A percentile compares a stretch with the other conserved stretches of the same genome.
These are phyloP conservation scores for Brassica carinata DNA, from an alignment of 345 rosid species.

Conservation along the genomic window DNA sequence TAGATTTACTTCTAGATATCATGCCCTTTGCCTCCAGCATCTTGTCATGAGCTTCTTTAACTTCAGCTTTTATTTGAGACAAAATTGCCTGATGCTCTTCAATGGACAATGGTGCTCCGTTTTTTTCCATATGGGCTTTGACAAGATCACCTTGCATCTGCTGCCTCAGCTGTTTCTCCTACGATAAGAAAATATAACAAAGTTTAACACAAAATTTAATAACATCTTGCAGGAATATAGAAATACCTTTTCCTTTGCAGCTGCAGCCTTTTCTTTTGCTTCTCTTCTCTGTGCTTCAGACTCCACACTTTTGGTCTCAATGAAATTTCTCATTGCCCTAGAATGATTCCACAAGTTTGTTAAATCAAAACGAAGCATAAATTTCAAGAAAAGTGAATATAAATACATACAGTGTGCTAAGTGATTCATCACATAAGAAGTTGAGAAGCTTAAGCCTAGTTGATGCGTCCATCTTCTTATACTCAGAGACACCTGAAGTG, in stretches of 20 bases:
- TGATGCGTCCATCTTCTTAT: constrained; percentile 39
- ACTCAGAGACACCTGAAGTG: constrained; percentile 40
- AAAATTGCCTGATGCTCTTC: constrained; percentile 60
- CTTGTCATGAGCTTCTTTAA: constrained; percentile 61
- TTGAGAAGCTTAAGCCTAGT: constrained; percentile 50
- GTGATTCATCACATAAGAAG: constrained; percentile 59
- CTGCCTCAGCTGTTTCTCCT: constrained; percentile 68
- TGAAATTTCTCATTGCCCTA: constrained; percentile 18
- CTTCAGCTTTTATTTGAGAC: constrained; percentile 57
- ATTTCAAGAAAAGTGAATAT: constrained; percentile 3
- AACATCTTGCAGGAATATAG: not conserved
- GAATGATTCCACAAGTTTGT: not conserved
- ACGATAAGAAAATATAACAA: not conserved
- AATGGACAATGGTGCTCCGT: constrained; percentile 56
- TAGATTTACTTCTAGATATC: constrained; percentile 49
- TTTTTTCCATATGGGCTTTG: constrained; percentile 55
- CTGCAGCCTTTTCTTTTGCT: constrained; percentile 35
- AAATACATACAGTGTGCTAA: constrained; percentile 39
- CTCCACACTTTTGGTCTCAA: constrained; percentile 35
- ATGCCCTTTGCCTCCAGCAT: constrained; percentile 46
- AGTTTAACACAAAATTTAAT: not conserved
- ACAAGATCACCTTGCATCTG: constrained; percentile 60
- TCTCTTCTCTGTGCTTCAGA: constrained; percentile 2
- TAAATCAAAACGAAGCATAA: not conserved
- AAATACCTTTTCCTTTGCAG: constrained; percentile 63